Percentiles rank a stretch among this genome's conserved stretches.
Conservation (phyloP, 148 eudicot genomes). For the Mesembryanthemum crystallinum region DNA sequence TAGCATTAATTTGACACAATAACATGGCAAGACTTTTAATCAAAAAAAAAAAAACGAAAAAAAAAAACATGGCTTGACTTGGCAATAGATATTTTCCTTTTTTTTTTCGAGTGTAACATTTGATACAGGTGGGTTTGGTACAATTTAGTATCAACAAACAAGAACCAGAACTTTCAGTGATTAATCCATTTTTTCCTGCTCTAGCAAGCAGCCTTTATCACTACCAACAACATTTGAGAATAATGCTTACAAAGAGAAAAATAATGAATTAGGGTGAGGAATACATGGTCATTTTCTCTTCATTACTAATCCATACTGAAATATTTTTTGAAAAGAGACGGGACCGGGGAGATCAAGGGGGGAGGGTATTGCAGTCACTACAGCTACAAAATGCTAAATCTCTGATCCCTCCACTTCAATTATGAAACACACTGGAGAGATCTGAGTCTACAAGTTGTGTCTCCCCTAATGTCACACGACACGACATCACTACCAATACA, state of each 20-base stretch:
- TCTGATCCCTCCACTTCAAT: conserved; percentile 12
- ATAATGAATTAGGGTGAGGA: not conserved
- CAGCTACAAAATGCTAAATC: not conserved
- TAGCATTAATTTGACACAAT: no score
- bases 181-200: no score
- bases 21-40: no score
- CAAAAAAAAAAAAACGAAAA: no score
- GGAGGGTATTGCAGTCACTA: not conserved
- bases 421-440: conserved; percentile 11
- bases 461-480: conserved; percentile 5
- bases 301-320: not conserved
- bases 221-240: no score
- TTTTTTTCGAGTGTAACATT: no score
- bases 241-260: not conserved
- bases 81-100: no score
- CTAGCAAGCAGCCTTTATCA: no score
- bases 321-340: not conserved
- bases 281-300: not conserved
- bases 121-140: no score
- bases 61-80: no score
- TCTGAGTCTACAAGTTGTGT: conserved; percentile 11
- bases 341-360: not conserved
- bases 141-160: not conserved
- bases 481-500: not conserved
- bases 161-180: not conserved